Evolutionary conservation across 805 yeast species (phyloP), one percentile per base, ranked within the genome.

Genomic region (Lipomyces orientalis): DNA sequence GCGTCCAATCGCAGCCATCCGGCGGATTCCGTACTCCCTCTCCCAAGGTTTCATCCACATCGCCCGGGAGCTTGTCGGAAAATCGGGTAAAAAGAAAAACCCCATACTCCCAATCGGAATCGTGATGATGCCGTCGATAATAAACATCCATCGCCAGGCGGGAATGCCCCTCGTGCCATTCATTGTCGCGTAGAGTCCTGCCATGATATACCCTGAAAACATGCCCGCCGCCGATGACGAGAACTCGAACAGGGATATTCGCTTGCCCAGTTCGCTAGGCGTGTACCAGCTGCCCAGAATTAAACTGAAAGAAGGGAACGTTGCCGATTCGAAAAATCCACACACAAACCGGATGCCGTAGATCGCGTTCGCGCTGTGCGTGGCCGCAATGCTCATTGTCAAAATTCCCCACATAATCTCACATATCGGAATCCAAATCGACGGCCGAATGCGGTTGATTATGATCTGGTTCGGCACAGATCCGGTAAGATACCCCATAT

Each of bases 311-410:
- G 77, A 86, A 3, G 92, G 90, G 79, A 85, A 82, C 71, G 81
- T 84, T n/a, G 88, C 86, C 2, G 90, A 85, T 75, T 91, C 95
- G 16, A 87, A 86, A 0, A 86, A 84, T 54, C 90, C 93, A 65
- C 88, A 82, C 55, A 89, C 81, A 73, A 89, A 89, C 63, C 95
- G 79, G 52, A 88, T 76, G 1, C 85, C 91, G 74, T 86, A 84
- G 33, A 90, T 78, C 10, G 80, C 80, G 29, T 82, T 80, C 58
- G 82, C 86, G 71, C 80, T 82, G 72, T 82, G 87, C 52, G 85
- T 79, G 16, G 84, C 82, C 57, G 88, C 80, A 1, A 92, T 88
- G 63, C 70, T 65, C 67, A 77, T 51, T 10, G 71, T 71, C 55
- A 89, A 82, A 64, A 88, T 77, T 0, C 90, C 84, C 93, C 92